Conservation (phyloP, 495 filamentous ascomycete genomes). For the Rostrohypoxylon terebratum region DNA sequence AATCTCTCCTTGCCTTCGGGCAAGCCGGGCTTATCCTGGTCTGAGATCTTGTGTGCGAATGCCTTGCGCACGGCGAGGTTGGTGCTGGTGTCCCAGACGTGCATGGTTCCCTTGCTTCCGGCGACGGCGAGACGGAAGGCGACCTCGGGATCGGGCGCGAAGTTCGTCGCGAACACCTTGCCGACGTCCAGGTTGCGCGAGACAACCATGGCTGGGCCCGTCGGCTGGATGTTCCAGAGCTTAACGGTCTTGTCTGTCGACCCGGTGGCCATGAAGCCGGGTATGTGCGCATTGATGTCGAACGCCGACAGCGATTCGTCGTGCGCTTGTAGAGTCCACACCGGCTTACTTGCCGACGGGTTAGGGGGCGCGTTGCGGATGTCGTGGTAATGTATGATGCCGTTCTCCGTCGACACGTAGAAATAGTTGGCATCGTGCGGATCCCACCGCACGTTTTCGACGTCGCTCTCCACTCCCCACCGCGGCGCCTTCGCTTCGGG, state of each 20-base stretch:
- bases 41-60: constrained; percentile 78
- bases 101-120: constrained; percentile 92
- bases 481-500: constrained; percentile 80
- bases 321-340: constrained; percentile 96
- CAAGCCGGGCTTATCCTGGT: constrained; percentile 55
- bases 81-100: constrained; percentile 97
- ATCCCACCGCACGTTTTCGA: constrained; percentile 93
- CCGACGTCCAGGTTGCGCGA: constrained; percentile 91
- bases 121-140: constrained; percentile 92
- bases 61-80: constrained; percentile 88
- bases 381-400: constrained; percentile 89
- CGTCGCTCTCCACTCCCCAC: constrained; percentile 94
- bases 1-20: constrained; percentile 79
- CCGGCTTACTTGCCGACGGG: constrained; percentile 79
- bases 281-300: constrained; percentile 87
- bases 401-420: constrained; percentile 93
- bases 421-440: constrained; percentile 92
- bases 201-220: constrained; percentile 87
- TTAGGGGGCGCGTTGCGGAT: constrained; percentile 73
- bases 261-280: constrained; percentile 91
- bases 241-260: constrained; percentile 95
- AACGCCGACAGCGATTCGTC: constrained; percentile 95
- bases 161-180: constrained; percentile 90
- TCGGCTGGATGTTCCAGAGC: constrained; percentile 90
- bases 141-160: constrained; percentile 89